A percentile compares a stretch with the other conserved stretches of the same genome.
Conservation (phyloP, 2,329 filamentous ascomycete genomes). For the Zymoseptoria tritici region DNA sequence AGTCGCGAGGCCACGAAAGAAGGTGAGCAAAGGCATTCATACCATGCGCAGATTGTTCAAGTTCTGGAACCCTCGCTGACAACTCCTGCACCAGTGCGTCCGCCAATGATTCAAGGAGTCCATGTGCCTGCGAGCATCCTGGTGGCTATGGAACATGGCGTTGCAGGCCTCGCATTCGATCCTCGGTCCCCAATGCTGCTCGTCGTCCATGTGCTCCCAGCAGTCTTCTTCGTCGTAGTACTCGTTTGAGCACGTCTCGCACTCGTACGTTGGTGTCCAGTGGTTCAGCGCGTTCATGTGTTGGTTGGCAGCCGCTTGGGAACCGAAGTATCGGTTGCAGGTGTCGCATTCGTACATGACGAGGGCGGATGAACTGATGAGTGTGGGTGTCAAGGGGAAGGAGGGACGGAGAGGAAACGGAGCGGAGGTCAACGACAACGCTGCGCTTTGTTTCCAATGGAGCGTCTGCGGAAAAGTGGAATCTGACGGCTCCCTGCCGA, state of each 20-base stretch:
- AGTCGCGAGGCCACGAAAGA: too few relatives aligned
- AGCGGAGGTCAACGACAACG: not conserved
- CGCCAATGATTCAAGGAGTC: slow-evolving; percentile 21
- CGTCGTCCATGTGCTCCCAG: slow-evolving; percentile 29
- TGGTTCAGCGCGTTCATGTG: slow-evolving; percentile 15
- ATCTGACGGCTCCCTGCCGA: too few relatives aligned
- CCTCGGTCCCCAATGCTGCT: slow-evolving; percentile 20
- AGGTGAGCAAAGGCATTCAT: slow-evolving; percentile 23
- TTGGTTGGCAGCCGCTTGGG: slow-evolving; percentile 3
- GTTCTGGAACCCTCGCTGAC: slow-evolving; percentile 27
- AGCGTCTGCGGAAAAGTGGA: too few relatives aligned
- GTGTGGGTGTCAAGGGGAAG: not conserved
- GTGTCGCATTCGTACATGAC: slow-evolving; percentile 9
- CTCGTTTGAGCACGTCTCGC: slow-evolving; percentile 25
- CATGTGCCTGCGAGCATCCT: slow-evolving; percentile 25
- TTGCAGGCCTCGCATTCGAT: slow-evolving; percentile 26
- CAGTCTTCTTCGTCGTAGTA: slow-evolving; percentile 22
- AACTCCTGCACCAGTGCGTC: slow-evolving; percentile 26
- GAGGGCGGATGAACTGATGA: not conserved
- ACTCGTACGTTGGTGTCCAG: slow-evolving; percentile 17
- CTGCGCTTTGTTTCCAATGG: too few relatives aligned
- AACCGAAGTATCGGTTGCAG: slow-evolving; percentile 12
- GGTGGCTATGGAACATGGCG: slow-evolving; percentile 11
- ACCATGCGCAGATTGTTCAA: slow-evolving; percentile 27
- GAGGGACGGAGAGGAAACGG: not conserved